phyloP scores from a whole-genome alignment of 768 basidiomycete species.

The Cystobasidium tubakii region DNA sequence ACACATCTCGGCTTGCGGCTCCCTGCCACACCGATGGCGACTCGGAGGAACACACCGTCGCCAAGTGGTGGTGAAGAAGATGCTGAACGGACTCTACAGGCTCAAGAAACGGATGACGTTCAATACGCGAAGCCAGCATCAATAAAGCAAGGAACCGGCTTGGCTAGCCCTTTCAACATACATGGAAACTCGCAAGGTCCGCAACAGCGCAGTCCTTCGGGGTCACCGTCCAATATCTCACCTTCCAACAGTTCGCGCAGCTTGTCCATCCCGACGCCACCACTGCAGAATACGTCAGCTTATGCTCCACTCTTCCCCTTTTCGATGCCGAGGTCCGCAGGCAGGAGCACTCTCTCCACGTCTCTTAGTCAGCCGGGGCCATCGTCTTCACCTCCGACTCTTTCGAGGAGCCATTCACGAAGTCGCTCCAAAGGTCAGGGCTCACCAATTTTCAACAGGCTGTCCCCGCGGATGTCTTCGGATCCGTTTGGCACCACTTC shows the following conservation, averaged over 20 bases:
- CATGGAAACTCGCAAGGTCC: not conserved
- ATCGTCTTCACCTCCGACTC: not conserved
- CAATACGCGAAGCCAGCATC: not conserved
- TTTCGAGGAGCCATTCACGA: not conserved
- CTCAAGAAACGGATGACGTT: not conserved
- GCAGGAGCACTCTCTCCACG: not conserved
- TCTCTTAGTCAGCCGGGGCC: not conserved
- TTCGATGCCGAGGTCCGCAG: conserved; percentile 6
- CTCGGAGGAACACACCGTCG: conserved; percentile 20
- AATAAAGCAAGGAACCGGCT: not conserved
- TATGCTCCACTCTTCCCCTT: conserved; percentile 24
- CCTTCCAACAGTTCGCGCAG: not conserved
- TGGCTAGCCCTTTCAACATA: conserved; percentile 28
- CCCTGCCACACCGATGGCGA: conserved; percentile 26
- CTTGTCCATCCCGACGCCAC: conserved; percentile 2
- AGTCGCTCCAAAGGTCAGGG: conserved; percentile 1
- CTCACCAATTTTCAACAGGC: conserved; percentile 19
- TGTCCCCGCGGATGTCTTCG: not conserved
- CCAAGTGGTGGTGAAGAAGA: not conserved
- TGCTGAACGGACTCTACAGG: not conserved
- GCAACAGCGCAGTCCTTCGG: not conserved
- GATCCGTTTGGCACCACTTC: conserved; percentile 17
- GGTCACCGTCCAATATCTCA: not conserved
- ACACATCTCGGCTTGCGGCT: not conserved
- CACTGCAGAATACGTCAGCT: conserved; percentile 4